Conservation (phyloP, 106 monocot species). For the Cymbidium sinense region DNA sequence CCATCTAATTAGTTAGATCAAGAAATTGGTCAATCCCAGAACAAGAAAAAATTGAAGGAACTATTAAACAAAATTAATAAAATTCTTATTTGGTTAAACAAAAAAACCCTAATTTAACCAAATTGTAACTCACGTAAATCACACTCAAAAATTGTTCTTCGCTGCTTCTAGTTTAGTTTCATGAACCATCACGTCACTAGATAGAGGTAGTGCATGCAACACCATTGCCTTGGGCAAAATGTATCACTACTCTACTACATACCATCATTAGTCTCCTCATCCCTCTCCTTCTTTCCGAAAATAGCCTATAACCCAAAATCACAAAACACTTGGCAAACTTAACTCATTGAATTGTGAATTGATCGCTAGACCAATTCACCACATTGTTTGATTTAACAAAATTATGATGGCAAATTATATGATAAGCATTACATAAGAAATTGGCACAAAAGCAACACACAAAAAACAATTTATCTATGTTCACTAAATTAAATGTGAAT, state of each 20-base stretch:
- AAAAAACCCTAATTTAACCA: not conserved
- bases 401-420: too few relatives aligned
- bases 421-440: not conserved
- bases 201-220: not conserved
- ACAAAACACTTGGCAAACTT: too few relatives aligned
- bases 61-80: not conserved
- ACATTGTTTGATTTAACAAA: not conserved
- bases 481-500: not conserved
- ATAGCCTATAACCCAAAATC: too few relatives aligned
- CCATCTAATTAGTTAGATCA: too few relatives aligned
- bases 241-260: too few relatives aligned
- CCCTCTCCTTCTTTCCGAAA: too few relatives aligned
- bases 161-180: not conserved
- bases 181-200: not conserved
- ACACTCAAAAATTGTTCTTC: not conserved
- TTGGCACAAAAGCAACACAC: not conserved
- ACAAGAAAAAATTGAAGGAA: too few relatives aligned
- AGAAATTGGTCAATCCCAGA: too few relatives aligned
- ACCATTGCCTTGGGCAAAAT: not conserved
- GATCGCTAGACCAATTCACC: not conserved
- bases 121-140: not conserved
- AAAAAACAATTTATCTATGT: not conserved
- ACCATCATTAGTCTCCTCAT: too few relatives aligned
- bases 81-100: not conserved
- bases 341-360: not conserved